Conservation (phyloP, 192 early-diverging fungal species). For the Coemansia sp. region DNA sequence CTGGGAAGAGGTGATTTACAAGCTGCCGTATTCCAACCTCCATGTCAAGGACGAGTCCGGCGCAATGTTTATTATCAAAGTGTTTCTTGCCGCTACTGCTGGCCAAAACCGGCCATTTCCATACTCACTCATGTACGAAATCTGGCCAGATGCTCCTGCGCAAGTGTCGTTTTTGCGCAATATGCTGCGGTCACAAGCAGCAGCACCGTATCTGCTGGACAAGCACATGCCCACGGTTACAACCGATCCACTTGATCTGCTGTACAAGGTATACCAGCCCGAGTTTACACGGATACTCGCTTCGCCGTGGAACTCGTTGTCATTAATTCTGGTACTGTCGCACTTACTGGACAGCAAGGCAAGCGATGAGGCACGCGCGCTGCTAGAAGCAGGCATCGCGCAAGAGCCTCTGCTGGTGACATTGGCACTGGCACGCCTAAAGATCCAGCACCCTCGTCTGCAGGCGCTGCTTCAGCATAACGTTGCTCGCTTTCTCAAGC, state of each 20-base stretch:
- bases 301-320: slow-evolving; percentile 55
- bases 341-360: slow-evolving; percentile 50
- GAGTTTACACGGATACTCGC: slow-evolving; percentile 43
- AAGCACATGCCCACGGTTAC: slow-evolving; percentile 48
- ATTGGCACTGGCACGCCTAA: slow-evolving; percentile 48
- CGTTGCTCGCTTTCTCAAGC: slow-evolving; percentile 46
- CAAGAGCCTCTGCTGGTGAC: slow-evolving; percentile 52
- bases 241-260: slow-evolving; percentile 42
- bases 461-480: slow-evolving; percentile 52
- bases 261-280: slow-evolving; percentile 45
- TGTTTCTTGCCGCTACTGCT: slow-evolving; percentile 32
- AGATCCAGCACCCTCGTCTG: slow-evolving; percentile 54
- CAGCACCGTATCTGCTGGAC: slow-evolving; percentile 34
- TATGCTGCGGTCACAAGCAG: slow-evolving; percentile 20
- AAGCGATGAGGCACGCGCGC: slow-evolving; percentile 40
- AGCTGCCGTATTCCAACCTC: slow-evolving; percentile 33
- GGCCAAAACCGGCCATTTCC: slow-evolving; percentile 47
- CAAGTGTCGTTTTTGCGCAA: slow-evolving; percentile 44
- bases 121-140: slow-evolving; percentile 52
- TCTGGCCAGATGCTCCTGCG: slow-evolving; percentile 47
- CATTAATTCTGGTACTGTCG: slow-evolving; percentile 48
- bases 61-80: slow-evolving; percentile 38
- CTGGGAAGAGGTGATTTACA: slow-evolving; percentile 53
- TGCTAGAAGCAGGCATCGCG: slow-evolving; percentile 41
- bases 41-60: slow-evolving; percentile 35